phyloP scores from a whole-genome alignment of 2,329 filamentous ascomycete genomes.

The Alternaria triticimaculans region DNA sequence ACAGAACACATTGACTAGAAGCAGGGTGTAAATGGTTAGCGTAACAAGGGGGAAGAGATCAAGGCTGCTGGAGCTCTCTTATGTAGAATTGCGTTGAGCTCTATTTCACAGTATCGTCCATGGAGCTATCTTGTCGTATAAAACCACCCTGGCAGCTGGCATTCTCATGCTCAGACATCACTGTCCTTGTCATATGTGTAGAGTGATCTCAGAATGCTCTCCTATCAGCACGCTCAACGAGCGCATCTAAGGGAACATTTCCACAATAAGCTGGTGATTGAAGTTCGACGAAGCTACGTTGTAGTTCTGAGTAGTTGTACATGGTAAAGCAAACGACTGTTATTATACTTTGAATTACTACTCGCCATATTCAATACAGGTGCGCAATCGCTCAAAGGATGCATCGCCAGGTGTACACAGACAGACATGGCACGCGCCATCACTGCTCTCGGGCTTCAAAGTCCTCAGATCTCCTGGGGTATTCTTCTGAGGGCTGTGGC shows the following conservation, averaged over 20 bases:
- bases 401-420: neutral
- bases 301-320: neutral
- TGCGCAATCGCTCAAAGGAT: neutral
- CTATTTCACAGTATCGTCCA: neutral
- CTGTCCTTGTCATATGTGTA: neutral
- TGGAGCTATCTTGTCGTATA: neutral
- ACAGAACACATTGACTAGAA: neutral
- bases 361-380: neutral
- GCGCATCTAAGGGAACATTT: neutral
- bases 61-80: neutral
- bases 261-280: neutral
- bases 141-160: neutral
- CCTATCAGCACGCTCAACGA: neutral
- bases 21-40: neutral
- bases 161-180: neutral
- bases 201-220: neutral
- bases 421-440: neutral
- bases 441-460: constrained; percentile 7
- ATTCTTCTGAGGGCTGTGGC: constrained; percentile 27
- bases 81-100: neutral
- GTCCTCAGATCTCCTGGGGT: constrained; percentile 23
- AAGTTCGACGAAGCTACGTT: neutral
- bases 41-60: neutral
- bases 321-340: neutral
- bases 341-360: neutral